Evolutionary conservation across 1,139 yeast genomes (phyloP), one percentile per base, ranked within the genome.

Genomic region (Debaryomyces singareniensis): DNA sequence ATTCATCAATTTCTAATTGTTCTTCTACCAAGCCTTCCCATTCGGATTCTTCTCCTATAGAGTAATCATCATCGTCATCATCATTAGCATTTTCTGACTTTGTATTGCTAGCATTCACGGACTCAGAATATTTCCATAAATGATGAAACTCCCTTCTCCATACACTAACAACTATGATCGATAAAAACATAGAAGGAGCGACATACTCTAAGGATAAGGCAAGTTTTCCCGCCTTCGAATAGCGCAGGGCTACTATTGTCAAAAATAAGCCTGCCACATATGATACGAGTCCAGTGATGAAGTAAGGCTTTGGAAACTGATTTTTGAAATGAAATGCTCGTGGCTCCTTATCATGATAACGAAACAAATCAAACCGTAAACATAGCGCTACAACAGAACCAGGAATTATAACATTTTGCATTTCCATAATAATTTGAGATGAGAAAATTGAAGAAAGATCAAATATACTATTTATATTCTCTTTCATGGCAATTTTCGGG

Each of bases 321-420:
- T 59, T 49, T 28, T 58, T 49, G 35, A 61, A 63, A 42, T 71
- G 73, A 50, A 60, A 69, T 25, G 58, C 42, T 16, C 29, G 21
- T 4, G 29, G 15, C 6, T 32, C 31, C 6, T 29, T 30, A 13
- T 33, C 25, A 42, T 75, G 68, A 45, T 50, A 58, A 15, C 44
- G 53, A 45, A 42, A 61, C 22, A 66, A 45, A 49, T 76, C 83
- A 44, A 55, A 75, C 29, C 78, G 57, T 16, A 72, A 51, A 39
- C 75, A 68, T 26, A 75, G 52, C 2, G 77, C 50, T 12, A 73
- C 51, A 30, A 71, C 65, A 12, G 60, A 35, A 0, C 79, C 79
- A 1, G 85, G 84, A 5, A 76, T 52, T 3, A 73, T 71, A 36
- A 78, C 62, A 47, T 78, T 85, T 2, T 84, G 83, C 4, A 75